Evolutionary conservation across 768 basidiomycete species (phyloP).

Genomic region (Pleurotus salmoneostramineus): DNA sequence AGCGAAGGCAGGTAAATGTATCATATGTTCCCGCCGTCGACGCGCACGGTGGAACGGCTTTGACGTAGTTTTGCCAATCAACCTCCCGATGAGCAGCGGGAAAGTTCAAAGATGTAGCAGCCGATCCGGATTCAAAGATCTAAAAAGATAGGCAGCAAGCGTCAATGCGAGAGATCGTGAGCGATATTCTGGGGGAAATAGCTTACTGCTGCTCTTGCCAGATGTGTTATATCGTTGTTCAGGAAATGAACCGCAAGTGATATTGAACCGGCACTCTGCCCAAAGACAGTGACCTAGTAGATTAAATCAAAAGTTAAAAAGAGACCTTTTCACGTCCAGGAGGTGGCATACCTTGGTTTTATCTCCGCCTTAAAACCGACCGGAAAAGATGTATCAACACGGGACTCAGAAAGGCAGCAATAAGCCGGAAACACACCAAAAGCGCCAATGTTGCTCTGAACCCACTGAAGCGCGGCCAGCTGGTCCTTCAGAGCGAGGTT

Average conservation of each 20-base stretch:
- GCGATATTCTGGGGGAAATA: background rate
- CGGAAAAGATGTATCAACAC: background rate
- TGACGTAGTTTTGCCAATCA: slow-evolving; percentile 24
- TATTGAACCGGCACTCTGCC: slow-evolving; percentile 46
- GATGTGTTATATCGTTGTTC: slow-evolving; percentile 20
- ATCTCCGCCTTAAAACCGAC: slow-evolving; percentile 30
- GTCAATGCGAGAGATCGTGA: background rate
- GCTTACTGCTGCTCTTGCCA: slow-evolving; percentile 29
- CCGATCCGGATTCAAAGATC: slow-evolving; percentile 42
- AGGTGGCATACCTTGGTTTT: slow-evolving; percentile 25
- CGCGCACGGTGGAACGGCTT: slow-evolving; percentile 22
- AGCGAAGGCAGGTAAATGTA: slow-evolving; percentile 26
- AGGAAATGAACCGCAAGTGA: slow-evolving; percentile 33
- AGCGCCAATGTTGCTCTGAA: slow-evolving; percentile 46
- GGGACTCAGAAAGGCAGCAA: background rate
- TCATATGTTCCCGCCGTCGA: slow-evolving; percentile 20
- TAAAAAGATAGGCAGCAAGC: slow-evolving; percentile 9
- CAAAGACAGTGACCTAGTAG: slow-evolving; percentile 38
- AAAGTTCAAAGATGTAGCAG: slow-evolving; percentile 24
- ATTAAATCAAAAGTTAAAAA: background rate
- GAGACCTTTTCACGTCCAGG: background rate
- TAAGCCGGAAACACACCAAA: slow-evolving; percentile 32
- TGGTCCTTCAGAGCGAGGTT: slow-evolving; percentile 40
- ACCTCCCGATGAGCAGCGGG: slow-evolving; percentile 22
- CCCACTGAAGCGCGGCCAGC: slow-evolving; percentile 38